phyloP scores from a whole-genome alignment of 805 yeast species.

The Cyberlindnera saturnus region DNA sequence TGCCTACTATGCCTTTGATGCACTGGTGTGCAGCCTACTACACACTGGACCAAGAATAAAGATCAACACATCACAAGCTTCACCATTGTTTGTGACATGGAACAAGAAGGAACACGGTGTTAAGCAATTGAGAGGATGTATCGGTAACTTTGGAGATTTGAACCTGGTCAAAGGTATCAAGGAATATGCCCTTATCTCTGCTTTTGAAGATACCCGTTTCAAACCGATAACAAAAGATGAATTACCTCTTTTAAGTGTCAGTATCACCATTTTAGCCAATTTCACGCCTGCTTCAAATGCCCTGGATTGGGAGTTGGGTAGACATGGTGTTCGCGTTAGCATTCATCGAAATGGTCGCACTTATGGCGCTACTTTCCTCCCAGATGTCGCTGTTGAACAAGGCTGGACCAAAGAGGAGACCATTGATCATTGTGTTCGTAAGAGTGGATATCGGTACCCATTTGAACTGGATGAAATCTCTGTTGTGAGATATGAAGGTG shows the following conservation, averaged over 20 bases:
- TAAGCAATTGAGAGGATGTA: slow-evolving; percentile 73
- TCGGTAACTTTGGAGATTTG: slow-evolving; percentile 65
- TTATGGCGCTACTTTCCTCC: slow-evolving; percentile 77
- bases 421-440: slow-evolving; percentile 58
- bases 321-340: slow-evolving; percentile 68
- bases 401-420: slow-evolving; percentile 76
- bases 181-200: slow-evolving; percentile 30
- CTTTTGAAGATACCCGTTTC: slow-evolving; percentile 76
- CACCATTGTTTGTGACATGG: slow-evolving; percentile 89
- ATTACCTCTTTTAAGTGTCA: slow-evolving; percentile 36
- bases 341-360: slow-evolving; percentile 36
- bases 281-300: slow-evolving; percentile 48
- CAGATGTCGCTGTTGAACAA: slow-evolving; percentile 86
- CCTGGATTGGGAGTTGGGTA: slow-evolving; percentile 75
- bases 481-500: slow-evolving; percentile 52
- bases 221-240: slow-evolving; percentile 54
- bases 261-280: slow-evolving; percentile 60
- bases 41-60: neutral
- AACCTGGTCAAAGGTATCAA: slow-evolving; percentile 3
- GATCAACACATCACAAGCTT: neutral
- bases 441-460: slow-evolving; percentile 50
- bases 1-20: slow-evolving; percentile 27
- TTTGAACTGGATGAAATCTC: slow-evolving; percentile 32
- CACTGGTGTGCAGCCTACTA: neutral
- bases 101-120: slow-evolving; percentile 32